Percentiles rank a stretch among this genome's conserved stretches.
phyloP scores from a whole-genome alignment of 495 filamentous ascomycete genomes.

The Penicillium pancosmium region DNA sequence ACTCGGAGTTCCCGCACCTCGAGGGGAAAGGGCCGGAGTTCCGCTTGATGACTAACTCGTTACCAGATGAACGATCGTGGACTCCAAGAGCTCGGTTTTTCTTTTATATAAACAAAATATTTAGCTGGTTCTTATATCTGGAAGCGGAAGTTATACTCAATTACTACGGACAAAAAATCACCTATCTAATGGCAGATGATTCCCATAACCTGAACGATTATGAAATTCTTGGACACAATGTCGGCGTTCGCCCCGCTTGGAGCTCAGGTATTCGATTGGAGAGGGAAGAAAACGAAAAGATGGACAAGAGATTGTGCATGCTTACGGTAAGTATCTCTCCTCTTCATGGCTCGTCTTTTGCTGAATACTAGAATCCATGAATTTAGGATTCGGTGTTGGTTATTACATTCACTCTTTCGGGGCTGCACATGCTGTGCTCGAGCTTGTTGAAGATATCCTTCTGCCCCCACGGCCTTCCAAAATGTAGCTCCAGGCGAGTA shows the following conservation, averaged over 20 bases:
- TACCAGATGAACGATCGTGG: too few relatives aligned
- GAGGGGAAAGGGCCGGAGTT: too few relatives aligned
- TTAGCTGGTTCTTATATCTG: too few relatives aligned
- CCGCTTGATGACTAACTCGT: too few relatives aligned
- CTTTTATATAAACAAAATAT: too few relatives aligned
- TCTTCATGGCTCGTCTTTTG: background rate
- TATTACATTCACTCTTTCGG: constrained; percentile 1
- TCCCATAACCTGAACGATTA: constrained; percentile 17
- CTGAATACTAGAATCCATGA: background rate
- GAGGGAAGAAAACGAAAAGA: constrained; percentile 19
- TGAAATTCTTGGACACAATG: constrained; percentile 25
- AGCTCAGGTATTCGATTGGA: constrained; percentile 36
- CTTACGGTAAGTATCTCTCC: constrained; percentile 26
- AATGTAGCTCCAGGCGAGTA: background rate
- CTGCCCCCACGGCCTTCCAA: background rate
- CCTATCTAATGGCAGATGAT: too few relatives aligned
- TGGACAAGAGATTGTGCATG: constrained; percentile 33
- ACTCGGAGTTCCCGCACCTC: too few relatives aligned
- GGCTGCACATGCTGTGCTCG: background rate
- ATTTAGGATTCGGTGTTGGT: background rate
- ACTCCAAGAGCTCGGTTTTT: too few relatives aligned
- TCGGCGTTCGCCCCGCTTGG: constrained; percentile 31
- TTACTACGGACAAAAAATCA: too few relatives aligned
- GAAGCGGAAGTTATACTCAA: too few relatives aligned
- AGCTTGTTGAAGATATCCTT: background rate